Conservation (phyloP, 2,329 filamentous ascomycete genomes). For the Drechslera avenae region DNA sequence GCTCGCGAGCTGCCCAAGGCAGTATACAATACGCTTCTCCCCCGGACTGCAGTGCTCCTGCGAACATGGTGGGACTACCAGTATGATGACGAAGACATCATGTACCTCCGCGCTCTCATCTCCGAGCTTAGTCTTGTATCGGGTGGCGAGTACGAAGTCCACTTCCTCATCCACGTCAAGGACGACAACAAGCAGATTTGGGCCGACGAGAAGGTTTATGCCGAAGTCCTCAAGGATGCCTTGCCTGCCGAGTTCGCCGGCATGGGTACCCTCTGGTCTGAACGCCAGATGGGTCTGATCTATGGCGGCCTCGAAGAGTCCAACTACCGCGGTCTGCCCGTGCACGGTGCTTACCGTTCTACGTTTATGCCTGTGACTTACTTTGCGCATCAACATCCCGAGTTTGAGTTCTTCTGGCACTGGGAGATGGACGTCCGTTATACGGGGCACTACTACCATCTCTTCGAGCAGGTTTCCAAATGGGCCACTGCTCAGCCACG, state of each 20-base stretch:
- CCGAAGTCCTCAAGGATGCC: conserved; percentile 63
- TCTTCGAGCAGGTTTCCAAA: conserved; percentile 68
- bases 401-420: conserved; percentile 92
- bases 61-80: conserved; percentile 80
- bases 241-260: conserved; percentile 57
- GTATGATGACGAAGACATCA: conserved; percentile 79
- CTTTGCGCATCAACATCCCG: conserved; percentile 85
- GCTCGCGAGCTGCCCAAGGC: conserved; percentile 27
- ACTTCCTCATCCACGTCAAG: conserved; percentile 85
- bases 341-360: conserved; percentile 72
- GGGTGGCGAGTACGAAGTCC: conserved; percentile 80
- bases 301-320: conserved; percentile 58
- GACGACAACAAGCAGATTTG: conserved; percentile 80
- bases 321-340: conserved; percentile 64
- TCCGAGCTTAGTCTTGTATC: conserved; percentile 77
- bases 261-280: conserved; percentile 60
- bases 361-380: conserved; percentile 94
- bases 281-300: conserved; percentile 60
- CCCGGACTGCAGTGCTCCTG: conserved; percentile 78
- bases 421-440: conserved; percentile 96
- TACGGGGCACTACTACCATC: conserved; percentile 85
- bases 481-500: conserved; percentile 73
- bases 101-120: conserved; percentile 81
- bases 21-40: conserved; percentile 47
- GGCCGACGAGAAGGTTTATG: conserved; percentile 75